phyloP scores from a whole-genome alignment of 192 early-diverging fungal genomes.

The Radiomyces spectabilis region DNA sequence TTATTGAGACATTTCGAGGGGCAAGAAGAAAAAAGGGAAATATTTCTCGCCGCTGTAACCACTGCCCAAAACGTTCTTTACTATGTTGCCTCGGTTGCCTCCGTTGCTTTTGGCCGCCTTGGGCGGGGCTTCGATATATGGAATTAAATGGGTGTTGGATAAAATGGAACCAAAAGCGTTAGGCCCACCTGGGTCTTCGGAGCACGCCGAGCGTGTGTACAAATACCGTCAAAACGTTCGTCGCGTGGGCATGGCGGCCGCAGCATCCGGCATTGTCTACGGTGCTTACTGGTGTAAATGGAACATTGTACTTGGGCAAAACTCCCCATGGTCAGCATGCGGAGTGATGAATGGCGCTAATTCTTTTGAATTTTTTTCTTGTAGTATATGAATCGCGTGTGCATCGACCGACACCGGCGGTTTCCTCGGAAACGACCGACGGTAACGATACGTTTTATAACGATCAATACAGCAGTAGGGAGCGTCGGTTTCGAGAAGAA shows the following conservation, averaged over 20 bases:
- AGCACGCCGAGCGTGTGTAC: not conserved
- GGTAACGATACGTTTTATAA: not conserved
- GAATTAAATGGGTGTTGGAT: constrained; percentile 10
- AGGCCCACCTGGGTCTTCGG: constrained; percentile 4
- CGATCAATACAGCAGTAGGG: constrained; percentile 6
- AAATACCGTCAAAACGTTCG: constrained; percentile 1
- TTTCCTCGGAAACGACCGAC: not conserved
- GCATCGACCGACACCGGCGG: constrained; percentile 8
- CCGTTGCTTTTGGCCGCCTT: constrained; percentile 8
- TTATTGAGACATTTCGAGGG: too few species aligned
- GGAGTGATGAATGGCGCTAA: too few species aligned
- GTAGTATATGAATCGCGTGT: constrained; percentile 13
- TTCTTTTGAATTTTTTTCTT: too few species aligned
- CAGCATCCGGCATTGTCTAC: constrained; percentile 3
- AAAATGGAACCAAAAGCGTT: constrained; percentile 9
- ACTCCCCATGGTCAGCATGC: too few species aligned
- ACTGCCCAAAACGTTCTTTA: too few species aligned
- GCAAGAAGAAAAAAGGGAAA: too few species aligned
- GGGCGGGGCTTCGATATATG: constrained; percentile 17
- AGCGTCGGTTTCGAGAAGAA: not conserved
- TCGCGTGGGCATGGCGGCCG: not conserved
- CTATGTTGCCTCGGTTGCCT: constrained; percentile 20
- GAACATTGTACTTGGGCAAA: not conserved
- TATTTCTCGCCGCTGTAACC: too few species aligned
- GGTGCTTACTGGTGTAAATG: constrained; percentile 8